phyloP scores from a whole-genome alignment of 352 stramenopile genomes.

The Globisporangium middletonii region DNA sequence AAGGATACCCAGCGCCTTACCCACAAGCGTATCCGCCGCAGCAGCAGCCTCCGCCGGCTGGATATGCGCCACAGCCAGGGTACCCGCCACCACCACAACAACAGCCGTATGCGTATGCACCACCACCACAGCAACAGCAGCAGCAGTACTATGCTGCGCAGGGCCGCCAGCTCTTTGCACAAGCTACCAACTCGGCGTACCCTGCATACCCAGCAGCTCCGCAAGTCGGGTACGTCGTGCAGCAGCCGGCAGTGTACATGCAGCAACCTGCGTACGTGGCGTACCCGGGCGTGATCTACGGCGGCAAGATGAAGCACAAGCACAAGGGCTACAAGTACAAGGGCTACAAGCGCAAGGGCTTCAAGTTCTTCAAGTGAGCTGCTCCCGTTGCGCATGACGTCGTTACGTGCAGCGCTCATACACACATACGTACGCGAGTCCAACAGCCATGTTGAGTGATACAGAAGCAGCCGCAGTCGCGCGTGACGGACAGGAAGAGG shows the following conservation, averaged over 20 bases:
- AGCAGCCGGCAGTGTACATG: constrained; percentile 10
- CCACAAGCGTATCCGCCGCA: constrained; percentile 13
- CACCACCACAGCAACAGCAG: constrained; percentile 23
- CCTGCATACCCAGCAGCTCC: constrained; percentile 13
- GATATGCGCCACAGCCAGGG: constrained; percentile 1
- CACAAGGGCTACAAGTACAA: constrained; percentile 52
- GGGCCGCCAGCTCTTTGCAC: constrained; percentile 60
- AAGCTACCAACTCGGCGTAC: constrained; percentile 38
- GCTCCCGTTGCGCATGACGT: too few relatives aligned
- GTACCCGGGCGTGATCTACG: constrained; percentile 56
- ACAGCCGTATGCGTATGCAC: constrained; percentile 28
- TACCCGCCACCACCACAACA: constrained; percentile 31
- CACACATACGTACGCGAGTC: too few relatives aligned
- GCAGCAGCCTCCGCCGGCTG: constrained; percentile 3
- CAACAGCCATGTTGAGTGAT: too few relatives aligned
- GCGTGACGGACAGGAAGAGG: too few relatives aligned
- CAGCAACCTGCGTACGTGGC: constrained; percentile 52
- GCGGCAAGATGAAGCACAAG: constrained; percentile 43
- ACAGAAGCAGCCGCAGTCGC: too few relatives aligned
- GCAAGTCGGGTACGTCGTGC: constrained; percentile 24
- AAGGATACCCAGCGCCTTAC: constrained; percentile 19
- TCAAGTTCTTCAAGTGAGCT: constrained; percentile 52
- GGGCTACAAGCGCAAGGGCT: constrained; percentile 45
- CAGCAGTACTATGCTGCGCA: constrained; percentile 68
- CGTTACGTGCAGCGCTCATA: too few relatives aligned